Base-by-base conservation (phyloP, 805 yeast species). In the Kluyveromyces nonfermentans region DNA sequence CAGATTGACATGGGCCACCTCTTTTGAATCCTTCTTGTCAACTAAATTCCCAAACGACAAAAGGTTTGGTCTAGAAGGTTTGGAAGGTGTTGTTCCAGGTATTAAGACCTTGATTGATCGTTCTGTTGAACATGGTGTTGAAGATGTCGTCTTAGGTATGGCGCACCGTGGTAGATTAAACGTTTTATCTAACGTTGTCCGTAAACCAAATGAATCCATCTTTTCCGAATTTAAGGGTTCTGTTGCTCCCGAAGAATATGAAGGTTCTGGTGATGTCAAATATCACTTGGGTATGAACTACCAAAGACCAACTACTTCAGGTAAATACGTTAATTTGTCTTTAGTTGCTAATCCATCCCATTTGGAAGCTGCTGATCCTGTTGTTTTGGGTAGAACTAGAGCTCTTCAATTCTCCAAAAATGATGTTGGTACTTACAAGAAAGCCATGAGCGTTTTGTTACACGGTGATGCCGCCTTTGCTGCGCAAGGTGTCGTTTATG, bases 401-500 rank as follows among this genome's bases (percentile, higher is more conserved):
- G 95, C 98, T 53, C 80, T 89, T 52, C 93, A 85, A 69, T 95
- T 87, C 62, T 84, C 78, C 71, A 90, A 90, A 72, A 73, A 78
- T 57, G 97, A 93, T 63, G 78, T 84, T 52, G 88, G 88, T 50
- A 77, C 74, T 37, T 85, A 73, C 72, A 73, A 80, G 57, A 90
- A 88, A 71, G 96, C 97, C 38, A 73, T 93, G 75, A 83, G 93
- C 52, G 85, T 93, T 48, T 74, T 93, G 67, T 74, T 93, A 67
- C 99, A 93, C 67, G 99, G 99, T 76, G 99, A 93, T 68, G 96
- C 99, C 46, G 98, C 98, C 33, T 89, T 93, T 64, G 89, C 97
- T 37, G 98, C 85, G 52, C 98, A 93, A 72, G 99, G 99, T 80
- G 94, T 93, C 45, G 97, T 93, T 46, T 93, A 93, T 70, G 99